Conservation (phyloP, 192 early-diverging fungal genomes). For the Lunasporangiospora selenospora region DNA sequence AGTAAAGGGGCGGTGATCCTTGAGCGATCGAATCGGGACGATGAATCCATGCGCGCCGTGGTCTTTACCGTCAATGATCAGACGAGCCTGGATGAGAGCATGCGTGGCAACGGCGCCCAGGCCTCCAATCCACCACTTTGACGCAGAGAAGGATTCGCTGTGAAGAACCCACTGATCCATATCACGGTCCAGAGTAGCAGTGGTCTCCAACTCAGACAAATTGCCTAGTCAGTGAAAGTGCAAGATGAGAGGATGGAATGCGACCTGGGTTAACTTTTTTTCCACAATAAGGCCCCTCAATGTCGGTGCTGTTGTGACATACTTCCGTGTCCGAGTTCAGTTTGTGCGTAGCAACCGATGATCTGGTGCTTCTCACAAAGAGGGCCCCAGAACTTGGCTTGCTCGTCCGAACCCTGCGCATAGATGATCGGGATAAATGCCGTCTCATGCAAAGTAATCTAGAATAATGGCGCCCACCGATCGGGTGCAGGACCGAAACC, state of each 20-base stretch:
- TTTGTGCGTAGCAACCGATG: conserved; percentile 87
- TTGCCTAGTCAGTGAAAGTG: conserved; percentile 62
- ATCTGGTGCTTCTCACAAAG: conserved; percentile 73
- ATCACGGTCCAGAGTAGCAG: conserved; percentile 73
- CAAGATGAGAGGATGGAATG: conserved; percentile 4
- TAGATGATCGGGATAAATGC: conserved; percentile 82
- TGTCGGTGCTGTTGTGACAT: conserved; percentile 7
- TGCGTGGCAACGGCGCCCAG: conserved; percentile 74
- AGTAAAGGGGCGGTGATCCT: conserved; percentile 70
- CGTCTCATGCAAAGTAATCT: conserved; percentile 29
- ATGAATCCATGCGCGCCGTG: conserved; percentile 80
- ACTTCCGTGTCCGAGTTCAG: conserved; percentile 68
- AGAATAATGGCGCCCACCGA: too few relatives aligned
- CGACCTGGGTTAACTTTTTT: too few relatives aligned
- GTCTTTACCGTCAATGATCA: conserved; percentile 72
- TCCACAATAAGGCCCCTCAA: conserved; percentile 31
- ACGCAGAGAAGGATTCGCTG: conserved; percentile 64
- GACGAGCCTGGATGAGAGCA: conserved; percentile 81
- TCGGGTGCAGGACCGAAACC: not conserved
- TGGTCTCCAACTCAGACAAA: conserved; percentile 79
- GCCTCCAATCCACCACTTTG: conserved; percentile 83
- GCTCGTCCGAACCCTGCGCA: conserved; percentile 74
- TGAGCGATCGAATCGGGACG: conserved; percentile 75
- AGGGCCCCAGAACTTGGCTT: conserved; percentile 72
- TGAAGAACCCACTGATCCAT: conserved; percentile 86